Evolutionary conservation across 352 stramenopile species (phyloP), one percentile per base, ranked within the genome.

Genomic region (Pythium apleroticum): DNA sequence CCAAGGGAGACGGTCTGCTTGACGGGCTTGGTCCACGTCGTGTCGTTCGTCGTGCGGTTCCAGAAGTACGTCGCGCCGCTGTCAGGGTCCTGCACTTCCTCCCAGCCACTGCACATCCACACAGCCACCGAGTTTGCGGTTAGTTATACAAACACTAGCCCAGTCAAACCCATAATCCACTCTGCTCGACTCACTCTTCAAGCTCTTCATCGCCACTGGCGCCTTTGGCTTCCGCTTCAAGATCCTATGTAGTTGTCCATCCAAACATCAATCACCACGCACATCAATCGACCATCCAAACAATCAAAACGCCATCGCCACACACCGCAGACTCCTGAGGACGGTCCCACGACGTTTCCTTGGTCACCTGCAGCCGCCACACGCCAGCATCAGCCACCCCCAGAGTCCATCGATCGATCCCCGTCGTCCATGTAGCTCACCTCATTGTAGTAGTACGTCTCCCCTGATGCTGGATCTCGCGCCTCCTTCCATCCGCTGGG

Each of bases 391-490:
- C 37, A 46, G 37, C 24, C 25, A 62, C 27, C 37, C 57, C 11
- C 45, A 10, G 15, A 20, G 10, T 60, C 54, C 54, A 37, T 9
- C 41, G 3, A 37, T 9, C 41, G 3, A 11, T 60, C 54, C 11
- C 33, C 33, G 3, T 33, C 30, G 30, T 9, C 30, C n/a, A n/a
- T n/a, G n/a, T 12, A 24, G 35, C 60, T 30, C 30, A 91, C 86
- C 76, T 95, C 73, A 50, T 93, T 91, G 82, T 84, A 95, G 62
- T 86, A 95, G 70, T 95, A 95, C 49, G 48, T 65, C 15, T 91
- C 79, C 4, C 84, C 79, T 4, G 74, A 83, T 1, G 46, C 48
- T 3, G 80, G 66, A 56, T 93, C 86, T 17, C 72, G 33, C 0
- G 81, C 67, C 49, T 80, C 65, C n/a, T 78, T 76, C 84, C 86